phyloP scores from a whole-genome alignment of 176 grass and related monocot genomes.

The Aegilops umbellulata region DNA sequence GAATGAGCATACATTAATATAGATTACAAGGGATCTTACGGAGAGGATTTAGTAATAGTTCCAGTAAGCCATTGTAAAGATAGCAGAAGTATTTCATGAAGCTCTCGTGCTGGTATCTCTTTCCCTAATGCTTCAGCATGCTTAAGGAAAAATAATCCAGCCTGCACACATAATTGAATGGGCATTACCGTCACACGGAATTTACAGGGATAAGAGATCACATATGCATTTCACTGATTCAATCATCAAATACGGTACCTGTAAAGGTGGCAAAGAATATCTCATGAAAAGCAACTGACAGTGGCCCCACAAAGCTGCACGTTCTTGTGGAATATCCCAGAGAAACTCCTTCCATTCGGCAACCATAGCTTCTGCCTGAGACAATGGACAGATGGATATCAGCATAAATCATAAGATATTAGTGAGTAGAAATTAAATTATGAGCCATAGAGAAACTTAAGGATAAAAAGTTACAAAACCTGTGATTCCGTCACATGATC shows the following conservation, averaged over 20 bases:
- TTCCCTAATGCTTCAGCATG: slow-evolving; percentile 94
- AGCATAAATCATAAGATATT: slow-evolving; percentile 11
- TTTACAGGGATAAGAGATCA: slow-evolving; percentile 1
- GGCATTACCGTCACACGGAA: slow-evolving; percentile 5
- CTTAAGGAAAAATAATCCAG: slow-evolving; percentile 94
- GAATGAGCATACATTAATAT: neutral
- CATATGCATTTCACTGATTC: slow-evolving; percentile 1
- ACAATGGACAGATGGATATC: slow-evolving; percentile 10
- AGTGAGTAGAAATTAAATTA: slow-evolving; percentile 5
- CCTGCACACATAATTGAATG: slow-evolving; percentile 40
- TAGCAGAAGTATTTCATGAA: slow-evolving; percentile 90
- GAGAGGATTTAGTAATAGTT: slow-evolving; percentile 84
- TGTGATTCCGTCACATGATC: slow-evolving; percentile 97
- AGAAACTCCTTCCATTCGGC: slow-evolving; percentile 98
- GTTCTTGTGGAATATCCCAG: slow-evolving; percentile 96
- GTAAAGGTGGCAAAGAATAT: slow-evolving; percentile 78
- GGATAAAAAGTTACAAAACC: slow-evolving; percentile 41
- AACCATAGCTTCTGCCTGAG: slow-evolving; percentile 94
- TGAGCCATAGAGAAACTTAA: neutral
- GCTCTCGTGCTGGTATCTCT: slow-evolving; percentile 76
- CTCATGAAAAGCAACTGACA: slow-evolving; percentile 86
- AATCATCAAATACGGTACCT: slow-evolving; percentile 41
- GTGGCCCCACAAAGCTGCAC: slow-evolving; percentile 92
- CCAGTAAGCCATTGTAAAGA: slow-evolving; percentile 98
- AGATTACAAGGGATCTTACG: slow-evolving; percentile 52